Percentiles rank a stretch among this genome's conserved stretches.
Conservation (phyloP, 306 rosid genomes). For the Cyclanthera cordifolia region DNA sequence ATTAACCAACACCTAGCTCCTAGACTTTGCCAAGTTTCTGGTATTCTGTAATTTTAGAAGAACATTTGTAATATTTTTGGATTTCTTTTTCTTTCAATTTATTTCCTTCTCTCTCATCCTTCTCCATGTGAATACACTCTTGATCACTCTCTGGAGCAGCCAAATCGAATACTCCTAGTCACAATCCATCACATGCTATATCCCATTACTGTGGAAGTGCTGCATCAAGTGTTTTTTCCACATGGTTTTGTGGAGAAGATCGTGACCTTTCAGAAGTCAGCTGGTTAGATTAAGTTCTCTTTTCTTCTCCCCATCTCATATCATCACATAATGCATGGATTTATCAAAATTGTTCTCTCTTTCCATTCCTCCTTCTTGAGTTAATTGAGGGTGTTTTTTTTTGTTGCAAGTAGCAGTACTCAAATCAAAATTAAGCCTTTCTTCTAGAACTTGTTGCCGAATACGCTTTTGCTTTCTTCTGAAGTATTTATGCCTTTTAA, state of each 20-base stretch:
- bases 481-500: background rate
- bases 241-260: constrained; percentile 99
- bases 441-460: constrained; percentile 4
- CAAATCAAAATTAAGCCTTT: background rate
- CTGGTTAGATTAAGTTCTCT: constrained; percentile 91
- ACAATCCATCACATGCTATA: constrained; percentile 97
- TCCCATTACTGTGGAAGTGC: constrained; percentile 99
- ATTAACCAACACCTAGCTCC: background rate
- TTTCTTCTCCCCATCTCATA: constrained; percentile 28
- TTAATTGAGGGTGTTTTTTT: background rate
- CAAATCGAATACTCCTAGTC: constrained; percentile 97
- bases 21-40: background rate
- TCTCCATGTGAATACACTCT: constrained; percentile 73
- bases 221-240: constrained; percentile 94
- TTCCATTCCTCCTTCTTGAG: constrained; percentile 1
- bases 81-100: constrained; percentile 58
- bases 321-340: constrained; percentile 1
- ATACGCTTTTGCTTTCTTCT: background rate
- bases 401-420: background rate
- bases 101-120: constrained; percentile 75
- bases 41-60: background rate
- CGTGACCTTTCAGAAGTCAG: constrained; percentile 99
- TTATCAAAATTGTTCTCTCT: background rate
- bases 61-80: constrained; percentile 7
- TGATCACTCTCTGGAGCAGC: constrained; percentile 71